These are phyloP conservation scores for Solanum chmielewskii DNA, from an alignment of 257 asterid genomes.

Conservation along the genomic window DNA sequence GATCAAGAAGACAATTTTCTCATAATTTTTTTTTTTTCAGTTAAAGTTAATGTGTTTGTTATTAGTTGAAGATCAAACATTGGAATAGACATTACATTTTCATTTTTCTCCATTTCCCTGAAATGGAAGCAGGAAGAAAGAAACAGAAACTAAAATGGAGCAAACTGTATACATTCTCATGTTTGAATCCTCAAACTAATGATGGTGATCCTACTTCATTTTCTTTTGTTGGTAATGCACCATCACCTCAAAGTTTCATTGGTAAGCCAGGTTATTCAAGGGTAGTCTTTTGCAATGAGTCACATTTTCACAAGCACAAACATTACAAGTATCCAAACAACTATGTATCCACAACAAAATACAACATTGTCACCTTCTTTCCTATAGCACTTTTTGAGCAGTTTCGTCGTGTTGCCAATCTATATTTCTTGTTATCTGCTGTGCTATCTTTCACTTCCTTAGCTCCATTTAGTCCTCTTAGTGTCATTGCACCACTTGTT, in stretches of 20 bases:
- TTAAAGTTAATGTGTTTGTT: not conserved
- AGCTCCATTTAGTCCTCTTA: conserved; percentile 59
- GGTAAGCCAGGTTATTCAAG: conserved; percentile 52
- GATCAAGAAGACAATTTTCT: not conserved
- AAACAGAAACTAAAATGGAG: conserved; percentile 75
- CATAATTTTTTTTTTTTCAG: not conserved
- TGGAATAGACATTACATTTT: not conserved
- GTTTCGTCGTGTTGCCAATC: conserved; percentile 85
- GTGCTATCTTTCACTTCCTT: conserved; percentile 65
- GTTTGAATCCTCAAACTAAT: conserved; percentile 34
- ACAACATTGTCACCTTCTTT: conserved; percentile 66
- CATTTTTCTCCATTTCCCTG: not conserved
- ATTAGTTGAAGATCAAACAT: not conserved
- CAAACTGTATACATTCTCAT: conserved; percentile 67
- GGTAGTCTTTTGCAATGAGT: conserved; percentile 68
- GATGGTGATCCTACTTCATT: conserved; percentile 20
- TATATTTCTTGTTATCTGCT: conserved; percentile 89
- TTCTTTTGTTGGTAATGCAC: not conserved
- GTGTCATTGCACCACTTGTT: conserved; percentile 75
- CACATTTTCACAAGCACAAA: conserved; percentile 48
- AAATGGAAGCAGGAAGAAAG: conserved; percentile 65
- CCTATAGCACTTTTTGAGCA: conserved; percentile 93
- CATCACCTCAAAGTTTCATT: conserved; percentile 38
- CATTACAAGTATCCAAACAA: conserved; percentile 60
- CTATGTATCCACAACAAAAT: conserved; percentile 82